Evolutionary conservation across 1,139 yeast species (phyloP).

Genomic region (Hemisphaericaspora xylanilytica): DNA sequence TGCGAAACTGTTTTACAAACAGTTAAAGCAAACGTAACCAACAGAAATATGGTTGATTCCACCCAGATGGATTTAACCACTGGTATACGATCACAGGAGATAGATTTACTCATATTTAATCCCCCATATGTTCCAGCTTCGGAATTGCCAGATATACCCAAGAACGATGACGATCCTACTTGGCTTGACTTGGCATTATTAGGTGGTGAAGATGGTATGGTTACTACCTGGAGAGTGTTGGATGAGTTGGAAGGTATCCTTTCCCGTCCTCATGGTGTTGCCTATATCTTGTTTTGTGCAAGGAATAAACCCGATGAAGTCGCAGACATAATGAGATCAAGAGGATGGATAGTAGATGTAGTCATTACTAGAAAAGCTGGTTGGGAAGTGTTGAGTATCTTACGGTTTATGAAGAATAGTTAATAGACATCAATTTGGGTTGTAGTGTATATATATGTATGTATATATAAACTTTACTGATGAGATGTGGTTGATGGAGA

Average conservation of each 20-base stretch:
- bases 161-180: constrained; percentile 39
- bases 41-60: constrained; percentile 44
- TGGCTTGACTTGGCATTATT: constrained; percentile 89
- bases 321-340: constrained; percentile 40
- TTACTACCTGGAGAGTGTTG: constrained; percentile 65
- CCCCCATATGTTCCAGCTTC: constrained; percentile 97
- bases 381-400: constrained; percentile 88
- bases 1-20: constrained; percentile 56
- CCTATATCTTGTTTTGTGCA: constrained; percentile 84
- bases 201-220: constrained; percentile 92
- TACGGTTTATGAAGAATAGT: constrained; percentile 37
- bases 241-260: constrained; percentile 49
- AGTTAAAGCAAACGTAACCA: constrained; percentile 40
- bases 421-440: too few relatives aligned
- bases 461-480: too few relatives aligned
- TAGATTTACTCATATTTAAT: constrained; percentile 79
- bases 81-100: constrained; percentile 40
- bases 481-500: too few relatives aligned
- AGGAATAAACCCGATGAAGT: constrained; percentile 74
- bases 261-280: constrained; percentile 54
- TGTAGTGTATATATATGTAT: too few relatives aligned
- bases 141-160: constrained; percentile 57
- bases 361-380: constrained; percentile 79
- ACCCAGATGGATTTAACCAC: constrained; percentile 59
- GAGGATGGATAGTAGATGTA: constrained; percentile 55